phyloP scores from a whole-genome alignment of 2,329 filamentous ascomycete species.

The Epicoccum nigrum region DNA sequence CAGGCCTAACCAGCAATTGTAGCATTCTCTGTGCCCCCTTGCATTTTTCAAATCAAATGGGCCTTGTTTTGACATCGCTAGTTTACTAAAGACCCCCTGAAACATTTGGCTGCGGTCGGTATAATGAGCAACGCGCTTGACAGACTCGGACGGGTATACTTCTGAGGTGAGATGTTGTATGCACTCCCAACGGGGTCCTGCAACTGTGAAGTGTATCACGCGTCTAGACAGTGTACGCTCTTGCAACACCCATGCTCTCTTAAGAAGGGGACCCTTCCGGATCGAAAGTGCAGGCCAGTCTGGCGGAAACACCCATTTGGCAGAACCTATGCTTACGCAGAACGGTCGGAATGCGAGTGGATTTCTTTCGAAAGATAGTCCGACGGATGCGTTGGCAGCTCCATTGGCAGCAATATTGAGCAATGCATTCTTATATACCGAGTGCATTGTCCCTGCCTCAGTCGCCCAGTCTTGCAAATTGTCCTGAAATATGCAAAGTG shows the following conservation, averaged over 20 bases:
- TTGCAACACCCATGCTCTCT: neutral
- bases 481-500: slow-evolving; percentile 17
- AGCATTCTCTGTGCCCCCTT: neutral
- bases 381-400: neutral
- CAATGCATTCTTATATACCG: slow-evolving; percentile 3
- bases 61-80: too few relatives aligned
- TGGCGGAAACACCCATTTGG: neutral
- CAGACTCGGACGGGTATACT: neutral
- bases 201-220: neutral
- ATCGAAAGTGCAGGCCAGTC: neutral
- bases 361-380: neutral
- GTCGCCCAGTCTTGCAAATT: slow-evolving; percentile 3
- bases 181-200: neutral
- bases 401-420: slow-evolving; percentile 10
- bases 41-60: too few relatives aligned
- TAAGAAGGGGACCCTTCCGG: neutral
- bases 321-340: neutral
- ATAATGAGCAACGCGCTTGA: too few relatives aligned
- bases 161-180: neutral
- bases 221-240: neutral
- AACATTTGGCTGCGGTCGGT: too few relatives aligned
- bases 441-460: slow-evolving; percentile 3
- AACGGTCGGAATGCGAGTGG: neutral
- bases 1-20: neutral
- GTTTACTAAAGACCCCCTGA: too few relatives aligned